A percentile compares a stretch with the other conserved stretches of the same genome.
These are phyloP conservation scores for Protostelium mycophagum DNA, from an alignment of 78 protist species.

Conservation along the genomic window DNA sequence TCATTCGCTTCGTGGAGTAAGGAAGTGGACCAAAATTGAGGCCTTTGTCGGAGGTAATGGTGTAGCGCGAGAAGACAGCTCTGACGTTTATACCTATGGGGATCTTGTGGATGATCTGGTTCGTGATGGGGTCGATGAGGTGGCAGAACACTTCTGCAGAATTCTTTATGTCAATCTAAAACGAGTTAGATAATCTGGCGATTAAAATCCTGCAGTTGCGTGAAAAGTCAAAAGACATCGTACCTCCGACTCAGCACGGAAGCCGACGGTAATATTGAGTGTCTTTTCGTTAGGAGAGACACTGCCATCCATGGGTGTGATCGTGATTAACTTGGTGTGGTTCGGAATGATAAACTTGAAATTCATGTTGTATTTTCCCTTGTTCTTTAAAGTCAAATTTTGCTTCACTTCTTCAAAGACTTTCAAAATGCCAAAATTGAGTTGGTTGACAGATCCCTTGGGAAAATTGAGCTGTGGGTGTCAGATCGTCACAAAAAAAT, in stretches of 20 bases:
- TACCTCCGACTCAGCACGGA: background rate
- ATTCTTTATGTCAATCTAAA: background rate
- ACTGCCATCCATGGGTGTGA: background rate
- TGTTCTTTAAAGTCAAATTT: background rate
- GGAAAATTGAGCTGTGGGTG: background rate
- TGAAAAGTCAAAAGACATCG: too few species aligned
- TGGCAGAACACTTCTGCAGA: background rate
- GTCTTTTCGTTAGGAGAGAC: background rate
- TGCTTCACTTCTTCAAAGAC: background rate
- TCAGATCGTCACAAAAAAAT: background rate
- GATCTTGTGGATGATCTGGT: background rate
- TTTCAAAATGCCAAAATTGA: background rate
- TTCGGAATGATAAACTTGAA: background rate
- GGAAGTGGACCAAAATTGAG: background rate
- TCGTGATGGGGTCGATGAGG: background rate
- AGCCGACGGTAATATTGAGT: background rate
- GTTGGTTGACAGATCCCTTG: background rate
- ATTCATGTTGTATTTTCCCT: constrained; percentile 2
- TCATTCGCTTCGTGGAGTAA: background rate
- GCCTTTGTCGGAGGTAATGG: background rate
- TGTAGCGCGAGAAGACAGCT: background rate
- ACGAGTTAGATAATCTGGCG: too few species aligned
- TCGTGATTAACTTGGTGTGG: background rate
- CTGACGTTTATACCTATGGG: background rate
- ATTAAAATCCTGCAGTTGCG: too few species aligned